phyloP scores from a whole-genome alignment of 2,329 filamentous ascomycete species.

The Venturia nashicola region DNA sequence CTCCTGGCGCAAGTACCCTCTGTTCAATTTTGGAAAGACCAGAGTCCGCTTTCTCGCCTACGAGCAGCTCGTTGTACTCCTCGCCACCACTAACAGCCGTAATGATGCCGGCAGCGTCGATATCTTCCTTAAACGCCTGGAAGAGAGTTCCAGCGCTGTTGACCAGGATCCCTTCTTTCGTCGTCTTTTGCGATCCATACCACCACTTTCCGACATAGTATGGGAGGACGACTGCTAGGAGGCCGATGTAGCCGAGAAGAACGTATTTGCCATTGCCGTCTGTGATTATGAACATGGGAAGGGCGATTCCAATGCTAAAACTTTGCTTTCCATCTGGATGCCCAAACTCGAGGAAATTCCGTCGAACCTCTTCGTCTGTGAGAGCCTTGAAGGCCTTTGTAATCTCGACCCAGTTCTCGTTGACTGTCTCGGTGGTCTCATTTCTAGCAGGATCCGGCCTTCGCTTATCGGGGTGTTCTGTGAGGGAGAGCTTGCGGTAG shows the following conservation, averaged over 20 bases:
- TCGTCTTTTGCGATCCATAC: conserved; percentile 90
- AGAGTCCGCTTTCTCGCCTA: conserved; percentile 65
- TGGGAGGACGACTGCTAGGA: conserved; percentile 81
- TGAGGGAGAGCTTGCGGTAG: conserved; percentile 77
- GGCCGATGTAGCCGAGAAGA: conserved; percentile 72
- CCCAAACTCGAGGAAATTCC: conserved; percentile 92
- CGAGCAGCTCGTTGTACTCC: conserved; percentile 68
- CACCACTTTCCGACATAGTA: conserved; percentile 96
- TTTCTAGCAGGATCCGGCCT: conserved; percentile 76
- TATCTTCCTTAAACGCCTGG: conserved; percentile 77
- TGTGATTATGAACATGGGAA: conserved; percentile 83
- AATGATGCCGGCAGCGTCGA: conserved; percentile 69
- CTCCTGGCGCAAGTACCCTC: conserved; percentile 54
- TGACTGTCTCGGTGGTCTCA: conserved; percentile 73
- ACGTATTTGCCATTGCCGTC: conserved; percentile 96
- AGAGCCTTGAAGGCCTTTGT: conserved; percentile 97
- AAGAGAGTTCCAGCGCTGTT: conserved; percentile 93
- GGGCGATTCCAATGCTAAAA: conserved; percentile 92
- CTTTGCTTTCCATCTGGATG: conserved; percentile 98
- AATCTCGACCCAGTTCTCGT: conserved; percentile 82
- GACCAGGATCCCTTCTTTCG: conserved; percentile 85
- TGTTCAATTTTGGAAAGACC: conserved; percentile 77
- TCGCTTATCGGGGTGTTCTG: conserved; percentile 87
- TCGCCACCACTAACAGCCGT: conserved; percentile 72
- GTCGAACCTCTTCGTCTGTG: conserved; percentile 92